Conservation (phyloP, 257 asterid genomes). For the Lycium barbarum region DNA sequence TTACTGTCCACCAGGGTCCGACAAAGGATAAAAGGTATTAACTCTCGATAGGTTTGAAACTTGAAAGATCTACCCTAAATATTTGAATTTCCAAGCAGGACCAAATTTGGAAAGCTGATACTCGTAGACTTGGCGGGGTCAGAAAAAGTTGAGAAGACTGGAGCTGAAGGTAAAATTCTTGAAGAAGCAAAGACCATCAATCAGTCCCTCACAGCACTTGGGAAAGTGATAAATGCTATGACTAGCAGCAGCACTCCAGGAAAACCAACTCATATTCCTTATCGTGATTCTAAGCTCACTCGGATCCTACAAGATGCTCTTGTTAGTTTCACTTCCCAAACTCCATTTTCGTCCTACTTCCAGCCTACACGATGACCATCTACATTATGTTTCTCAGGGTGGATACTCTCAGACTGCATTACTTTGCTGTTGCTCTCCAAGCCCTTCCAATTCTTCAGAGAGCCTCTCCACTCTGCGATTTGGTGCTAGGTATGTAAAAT, state of each 20-base stretch:
- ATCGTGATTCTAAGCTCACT: constrained; percentile 88
- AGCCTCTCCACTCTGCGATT: constrained; percentile 86
- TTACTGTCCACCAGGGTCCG: constrained; percentile 62
- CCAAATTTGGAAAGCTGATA: constrained; percentile 62
- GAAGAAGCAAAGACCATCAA: constrained; percentile 95
- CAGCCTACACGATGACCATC: constrained; percentile 34
- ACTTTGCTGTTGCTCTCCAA: constrained; percentile 93
- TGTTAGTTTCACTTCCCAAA: constrained; percentile 53
- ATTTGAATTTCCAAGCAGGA: constrained; percentile 47
- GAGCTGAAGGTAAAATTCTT: constrained; percentile 89
- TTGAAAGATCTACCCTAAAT: constrained; percentile 29
- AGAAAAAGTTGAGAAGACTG: constrained; percentile 88
- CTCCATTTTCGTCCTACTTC: constrained; percentile 29
- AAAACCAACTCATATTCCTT: constrained; percentile 74
- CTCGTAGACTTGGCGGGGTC: constrained; percentile 95
- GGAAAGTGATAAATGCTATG: constrained; percentile 87
- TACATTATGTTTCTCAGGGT: constrained; percentile 58
- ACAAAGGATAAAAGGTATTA: constrained; percentile 62
- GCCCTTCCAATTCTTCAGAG: constrained; percentile 78
- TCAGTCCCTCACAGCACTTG: constrained; percentile 84
- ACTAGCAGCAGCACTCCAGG: constrained; percentile 55
- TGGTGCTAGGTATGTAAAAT: constrained; percentile 72
- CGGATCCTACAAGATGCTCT: constrained; percentile 82
- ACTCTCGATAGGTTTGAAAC: constrained; percentile 24
- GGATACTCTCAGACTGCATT: constrained; percentile 79